These are phyloP conservation scores for Orbilia javanica DNA, from an alignment of 2,329 filamentous ascomycete genomes.

Conservation along the genomic window DNA sequence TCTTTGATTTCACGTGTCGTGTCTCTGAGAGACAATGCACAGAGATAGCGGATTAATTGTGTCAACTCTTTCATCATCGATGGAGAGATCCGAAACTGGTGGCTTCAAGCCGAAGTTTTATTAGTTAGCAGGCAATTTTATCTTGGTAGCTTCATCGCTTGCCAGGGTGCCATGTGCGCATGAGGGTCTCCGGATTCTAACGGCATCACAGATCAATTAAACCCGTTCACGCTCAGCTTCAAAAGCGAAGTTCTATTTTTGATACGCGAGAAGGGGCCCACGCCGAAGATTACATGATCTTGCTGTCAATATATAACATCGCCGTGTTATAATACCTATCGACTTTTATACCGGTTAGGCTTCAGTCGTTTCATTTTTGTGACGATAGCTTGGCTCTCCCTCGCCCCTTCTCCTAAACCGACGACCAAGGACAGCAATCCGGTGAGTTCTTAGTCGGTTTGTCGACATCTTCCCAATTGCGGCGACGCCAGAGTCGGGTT, in stretches of 20 bases:
- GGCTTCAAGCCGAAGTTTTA: conserved; percentile 57
- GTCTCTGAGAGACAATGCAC: conserved; percentile 23
- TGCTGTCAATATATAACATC: conserved; percentile 45
- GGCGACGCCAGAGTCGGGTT: conserved; percentile 44
- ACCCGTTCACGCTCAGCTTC: conserved; percentile 34
- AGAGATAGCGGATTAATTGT: conserved; percentile 10
- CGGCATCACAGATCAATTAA: conserved; percentile 55
- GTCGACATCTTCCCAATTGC: conserved; percentile 46
- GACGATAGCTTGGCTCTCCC: conserved; percentile 15
- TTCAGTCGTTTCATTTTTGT: conserved; percentile 23
- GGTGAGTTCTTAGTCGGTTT: conserved; percentile 2
- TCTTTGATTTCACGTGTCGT: conserved; percentile 19
- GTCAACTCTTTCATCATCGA: conserved; percentile 26
- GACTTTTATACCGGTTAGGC: conserved; percentile 1
- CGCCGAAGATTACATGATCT: conserved; percentile 10
- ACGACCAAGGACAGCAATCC: conserved; percentile 13
- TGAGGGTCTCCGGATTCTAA: conserved; percentile 46
- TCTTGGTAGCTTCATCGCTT: conserved; percentile 42
- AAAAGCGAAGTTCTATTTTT: conserved; percentile 53
- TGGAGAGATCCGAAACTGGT: conserved; percentile 43
- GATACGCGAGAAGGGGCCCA: conserved; percentile 46
- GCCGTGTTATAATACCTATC: conserved; percentile 23
- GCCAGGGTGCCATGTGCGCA: conserved; percentile 56
- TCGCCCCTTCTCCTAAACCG: conserved; percentile 2
- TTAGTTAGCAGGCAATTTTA: conserved; percentile 43